Percentiles rank a stretch among this genome's conserved stretches.
These are phyloP conservation scores for Neohortaea acidophila DNA, from an alignment of 495 filamentous ascomycete species.

Conservation along the genomic window DNA sequence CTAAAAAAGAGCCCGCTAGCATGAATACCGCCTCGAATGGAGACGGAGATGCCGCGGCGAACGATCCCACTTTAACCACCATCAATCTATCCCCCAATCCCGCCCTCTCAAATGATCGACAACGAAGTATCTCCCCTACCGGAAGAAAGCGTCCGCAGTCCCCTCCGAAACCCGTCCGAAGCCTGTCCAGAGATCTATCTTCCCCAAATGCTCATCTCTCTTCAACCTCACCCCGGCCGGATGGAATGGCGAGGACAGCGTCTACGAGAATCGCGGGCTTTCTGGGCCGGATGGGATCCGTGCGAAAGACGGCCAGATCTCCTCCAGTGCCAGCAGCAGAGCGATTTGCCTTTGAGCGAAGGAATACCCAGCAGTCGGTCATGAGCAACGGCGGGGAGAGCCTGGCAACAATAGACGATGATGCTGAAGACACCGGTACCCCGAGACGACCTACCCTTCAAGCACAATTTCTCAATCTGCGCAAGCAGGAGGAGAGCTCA, in stretches of 20 bases:
- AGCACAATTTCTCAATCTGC: slow-evolving; percentile 68
- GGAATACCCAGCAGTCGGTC: slow-evolving; percentile 62
- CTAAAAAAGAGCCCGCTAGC: too few relatives aligned
- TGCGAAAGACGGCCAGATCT: slow-evolving; percentile 42
- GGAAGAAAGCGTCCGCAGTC: neutral
- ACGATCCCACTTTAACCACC: too few relatives aligned
- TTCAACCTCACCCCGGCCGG: slow-evolving; percentile 6
- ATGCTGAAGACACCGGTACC: slow-evolving; percentile 36
- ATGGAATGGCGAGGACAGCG: slow-evolving; percentile 6
- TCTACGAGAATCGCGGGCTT: slow-evolving; percentile 11
- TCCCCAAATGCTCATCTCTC: neutral
- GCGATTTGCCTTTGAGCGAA: slow-evolving; percentile 28
- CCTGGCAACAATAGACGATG: slow-evolving; percentile 54
- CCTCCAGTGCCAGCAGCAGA: slow-evolving; percentile 33
- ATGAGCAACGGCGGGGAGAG: slow-evolving; percentile 54
- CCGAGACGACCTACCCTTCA: slow-evolving; percentile 47
- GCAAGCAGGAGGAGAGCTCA: slow-evolving; percentile 36
- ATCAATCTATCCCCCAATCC: too few relatives aligned
- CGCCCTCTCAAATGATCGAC: too few relatives aligned
- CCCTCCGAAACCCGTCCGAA: neutral
- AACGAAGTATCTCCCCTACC: slow-evolving; percentile 2
- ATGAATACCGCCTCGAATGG: too few relatives aligned
- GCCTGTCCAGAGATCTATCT: slow-evolving; percentile 1
- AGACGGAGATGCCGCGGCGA: too few relatives aligned
- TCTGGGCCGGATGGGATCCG: slow-evolving; percentile 33